phyloP scores from a whole-genome alignment of 768 basidiomycete species.

The Psilocybe subaeruginosa region DNA sequence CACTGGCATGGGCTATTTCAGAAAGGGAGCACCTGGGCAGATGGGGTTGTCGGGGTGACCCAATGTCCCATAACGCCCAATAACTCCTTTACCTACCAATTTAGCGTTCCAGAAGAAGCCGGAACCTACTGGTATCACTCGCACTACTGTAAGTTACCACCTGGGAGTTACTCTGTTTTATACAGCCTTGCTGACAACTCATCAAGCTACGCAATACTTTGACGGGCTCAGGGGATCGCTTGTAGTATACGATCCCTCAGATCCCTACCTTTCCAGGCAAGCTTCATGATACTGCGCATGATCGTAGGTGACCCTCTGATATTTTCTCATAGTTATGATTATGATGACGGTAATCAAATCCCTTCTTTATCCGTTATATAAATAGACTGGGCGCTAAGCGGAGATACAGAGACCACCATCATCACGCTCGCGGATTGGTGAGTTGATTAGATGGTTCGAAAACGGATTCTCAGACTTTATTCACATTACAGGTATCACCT shows the following conservation, averaged over 20 bases:
- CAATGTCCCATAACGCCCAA: slow-evolving; percentile 44
- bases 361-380: background rate
- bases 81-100: slow-evolving; percentile 31
- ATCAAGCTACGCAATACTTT: slow-evolving; percentile 50
- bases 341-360: slow-evolving; percentile 39
- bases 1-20: slow-evolving; percentile 47
- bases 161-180: slow-evolving; percentile 11
- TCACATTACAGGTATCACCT: no score
- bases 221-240: slow-evolving; percentile 51
- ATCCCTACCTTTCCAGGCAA: slow-evolving; percentile 22
- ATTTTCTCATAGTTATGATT: slow-evolving; percentile 22
- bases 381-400: background rate
- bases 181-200: background rate
- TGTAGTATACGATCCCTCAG: slow-evolving; percentile 26
- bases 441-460: no score
- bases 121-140: slow-evolving; percentile 48
- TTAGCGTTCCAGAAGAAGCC: slow-evolving; percentile 31
- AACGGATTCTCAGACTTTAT: slow-evolving; percentile 11
- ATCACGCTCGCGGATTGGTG: slow-evolving; percentile 31
- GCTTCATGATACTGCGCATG: background rate
- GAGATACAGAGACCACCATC: slow-evolving; percentile 25
- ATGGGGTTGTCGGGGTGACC: slow-evolving; percentile 39
- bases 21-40: slow-evolving; percentile 35
- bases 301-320: background rate
- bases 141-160: slow-evolving; percentile 31